A percentile compares a stretch with the other conserved stretches of the same genome.
phyloP scores from a whole-genome alignment of 192 early-diverging fungal species.

The Fimicolochytrium jonesii region DNA sequence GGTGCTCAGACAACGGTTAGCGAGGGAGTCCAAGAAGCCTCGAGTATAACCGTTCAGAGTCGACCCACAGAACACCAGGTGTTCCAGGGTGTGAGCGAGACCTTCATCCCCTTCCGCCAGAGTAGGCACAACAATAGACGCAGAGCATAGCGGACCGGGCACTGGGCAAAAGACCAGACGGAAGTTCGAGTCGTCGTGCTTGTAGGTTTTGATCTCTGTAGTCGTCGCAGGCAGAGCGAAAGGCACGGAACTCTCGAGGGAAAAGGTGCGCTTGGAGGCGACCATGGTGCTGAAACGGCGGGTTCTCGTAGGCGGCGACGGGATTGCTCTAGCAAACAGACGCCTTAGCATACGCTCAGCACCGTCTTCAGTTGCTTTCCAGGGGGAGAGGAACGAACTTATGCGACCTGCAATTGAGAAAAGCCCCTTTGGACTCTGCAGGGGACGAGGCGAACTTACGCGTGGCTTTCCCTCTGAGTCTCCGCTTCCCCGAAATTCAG shows the following conservation, averaged over 20 bases:
- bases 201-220: conserved; percentile 17
- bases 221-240: conserved; percentile 12
- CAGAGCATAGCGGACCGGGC: conserved; percentile 61
- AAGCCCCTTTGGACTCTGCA: too few species aligned
- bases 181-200: conserved; percentile 22
- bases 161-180: conserved; percentile 59
- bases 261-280: neutral
- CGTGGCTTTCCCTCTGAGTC: too few species aligned
- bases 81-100: conserved; percentile 80
- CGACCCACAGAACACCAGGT: conserved; percentile 82
- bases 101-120: conserved; percentile 60
- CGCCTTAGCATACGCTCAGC: too few species aligned
- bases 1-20: conserved; percentile 65
- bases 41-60: conserved; percentile 51
- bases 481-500: too few species aligned
- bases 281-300: too few species aligned
- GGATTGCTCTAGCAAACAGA: too few species aligned
- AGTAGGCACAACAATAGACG: conserved; percentile 74
- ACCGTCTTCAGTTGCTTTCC: too few species aligned
- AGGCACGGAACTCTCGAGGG: neutral
- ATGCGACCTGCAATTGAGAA: too few species aligned
- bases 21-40: conserved; percentile 70
- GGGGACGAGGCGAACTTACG: too few species aligned
- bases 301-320: too few species aligned
- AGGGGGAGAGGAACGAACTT: too few species aligned